Base-by-base conservation (phyloP, 805 yeast genomes). In the Aciculoconidium aculeatum region DNA sequence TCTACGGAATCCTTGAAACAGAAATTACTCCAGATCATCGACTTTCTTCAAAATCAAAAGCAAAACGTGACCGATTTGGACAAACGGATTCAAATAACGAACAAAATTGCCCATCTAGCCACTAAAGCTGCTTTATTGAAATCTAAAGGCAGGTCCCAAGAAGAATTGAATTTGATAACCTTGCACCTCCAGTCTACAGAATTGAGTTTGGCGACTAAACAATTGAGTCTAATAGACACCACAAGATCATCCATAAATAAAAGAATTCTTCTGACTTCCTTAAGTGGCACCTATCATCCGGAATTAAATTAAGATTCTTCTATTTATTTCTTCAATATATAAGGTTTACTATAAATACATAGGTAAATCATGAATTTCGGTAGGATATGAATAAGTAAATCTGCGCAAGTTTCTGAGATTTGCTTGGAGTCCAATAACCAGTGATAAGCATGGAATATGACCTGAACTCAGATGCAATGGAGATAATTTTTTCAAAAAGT, bases 201-300 rank as follows among this genome's bases (percentile, higher is more conserved):
- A 12, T 35, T 63, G 21, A 40, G 57, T 11, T 37, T 61, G 14
- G 27, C 63, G 6, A 51, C 61, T 1, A 42, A 54, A 11, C 58
- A 63, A 32, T 30, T 57, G 12, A 35, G 49, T 1, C 26, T 25
- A 24, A 26, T 31, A 11, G 30, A 31, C 14, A 20, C 9, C 15
- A 31, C 26, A 12, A 31, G 26, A 12, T 19, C 20, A 3, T 21
- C 30, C 5, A 26, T 31, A n/a, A 26, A 31, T 23, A 31, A 31
- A 20, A 31, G 23, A 20, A 19, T 31, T 15, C 23, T 31, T 14
- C 34, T 26, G 12, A 25, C 17, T 15, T 30, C 33, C 10, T 15
- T 30, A n/a, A 13, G 27, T 18, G 31, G 31, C n/a, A n/a, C n/a
- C n/a, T n/a, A n/a, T n/a, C n/a, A n/a, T n/a, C n/a, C n/a, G n/a